These are phyloP conservation scores for Ogataea parapolymorpha DNA, from an alignment of 805 yeast species.

Conservation along the genomic window DNA sequence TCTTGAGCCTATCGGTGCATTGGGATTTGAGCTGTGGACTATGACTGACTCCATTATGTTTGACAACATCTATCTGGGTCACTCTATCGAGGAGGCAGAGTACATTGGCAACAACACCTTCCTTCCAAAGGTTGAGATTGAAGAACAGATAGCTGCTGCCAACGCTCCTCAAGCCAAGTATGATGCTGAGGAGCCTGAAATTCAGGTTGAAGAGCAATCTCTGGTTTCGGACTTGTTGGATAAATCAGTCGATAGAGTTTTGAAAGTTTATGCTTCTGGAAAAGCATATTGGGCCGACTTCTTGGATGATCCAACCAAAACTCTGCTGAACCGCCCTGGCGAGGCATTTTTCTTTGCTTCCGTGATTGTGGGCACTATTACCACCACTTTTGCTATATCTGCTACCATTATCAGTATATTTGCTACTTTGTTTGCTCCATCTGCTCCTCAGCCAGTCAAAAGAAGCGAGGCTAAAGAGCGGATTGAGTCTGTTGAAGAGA, in stretches of 20 bases:
- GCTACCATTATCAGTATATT: slow-evolving; percentile 32
- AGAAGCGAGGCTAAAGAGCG: slow-evolving; percentile 11
- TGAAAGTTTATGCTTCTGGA: slow-evolving; percentile 25
- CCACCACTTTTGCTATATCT: slow-evolving; percentile 41
- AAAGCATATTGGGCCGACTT: slow-evolving; percentile 37
- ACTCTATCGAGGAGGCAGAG: slow-evolving; percentile 82
- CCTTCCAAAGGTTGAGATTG: slow-evolving; percentile 49
- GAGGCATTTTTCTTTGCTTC: slow-evolving; percentile 49
- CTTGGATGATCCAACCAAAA: slow-evolving; percentile 41
- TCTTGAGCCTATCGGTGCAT: slow-evolving; percentile 66
- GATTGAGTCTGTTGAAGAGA: slow-evolving; percentile 12
- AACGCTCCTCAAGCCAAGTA: slow-evolving; percentile 40
- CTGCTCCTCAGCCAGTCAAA: slow-evolving; percentile 4
- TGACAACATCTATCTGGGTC: slow-evolving; percentile 84
- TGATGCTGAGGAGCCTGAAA: slow-evolving; percentile 38
- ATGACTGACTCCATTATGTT: slow-evolving; percentile 73
- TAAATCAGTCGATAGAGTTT: slow-evolving; percentile 16
- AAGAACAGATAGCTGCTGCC: slow-evolving; percentile 40
- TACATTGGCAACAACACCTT: slow-evolving; percentile 74
- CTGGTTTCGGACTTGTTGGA: slow-evolving; percentile 18
- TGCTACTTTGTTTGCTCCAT: slow-evolving; percentile 10
- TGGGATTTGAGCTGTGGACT: slow-evolving; percentile 90
- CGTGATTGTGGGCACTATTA: slow-evolving; percentile 37
- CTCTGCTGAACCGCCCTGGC: slow-evolving; percentile 45
- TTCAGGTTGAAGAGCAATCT: slow-evolving; percentile 16